Evolutionary conservation across 441 rosid species (phyloP).

Genomic region (Metrosideros polymorpha): DNA sequence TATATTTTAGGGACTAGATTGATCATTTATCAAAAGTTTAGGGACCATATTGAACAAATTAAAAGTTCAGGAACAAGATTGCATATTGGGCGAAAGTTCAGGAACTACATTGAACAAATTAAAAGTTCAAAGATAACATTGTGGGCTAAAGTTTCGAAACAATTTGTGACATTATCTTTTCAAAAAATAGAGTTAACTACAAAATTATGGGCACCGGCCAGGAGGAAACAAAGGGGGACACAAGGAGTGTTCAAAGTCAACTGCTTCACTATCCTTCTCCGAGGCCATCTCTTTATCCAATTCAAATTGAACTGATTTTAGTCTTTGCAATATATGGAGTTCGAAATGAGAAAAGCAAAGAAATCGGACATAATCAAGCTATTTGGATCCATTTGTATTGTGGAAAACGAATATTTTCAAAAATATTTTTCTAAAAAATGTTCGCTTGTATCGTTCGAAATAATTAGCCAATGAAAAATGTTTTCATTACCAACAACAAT

Average conservation of each 20-base stretch:
- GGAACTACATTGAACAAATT: too few species aligned
- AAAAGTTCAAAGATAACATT: too few species aligned
- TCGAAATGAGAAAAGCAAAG: neutral
- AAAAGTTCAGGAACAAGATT: too few species aligned
- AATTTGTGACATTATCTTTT: too few species aligned
- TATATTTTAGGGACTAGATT: too few species aligned
- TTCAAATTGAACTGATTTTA: neutral
- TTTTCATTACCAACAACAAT: neutral
- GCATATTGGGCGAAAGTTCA: too few species aligned
- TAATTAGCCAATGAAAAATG: neutral
- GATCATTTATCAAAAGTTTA: too few species aligned
- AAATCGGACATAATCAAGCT: neutral
- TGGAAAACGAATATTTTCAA: neutral
- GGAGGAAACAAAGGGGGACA: fast-evolving
- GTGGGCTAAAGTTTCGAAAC: too few species aligned
- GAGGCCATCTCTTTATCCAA: neutral
- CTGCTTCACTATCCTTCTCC: neutral
- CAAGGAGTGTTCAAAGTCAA: neutral
- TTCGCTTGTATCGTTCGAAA: neutral
- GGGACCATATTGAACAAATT: too few species aligned
- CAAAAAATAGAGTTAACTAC: neutral
- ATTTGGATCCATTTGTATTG: neutral
- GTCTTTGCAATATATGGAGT: neutral
- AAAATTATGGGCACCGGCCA: fast-evolving
- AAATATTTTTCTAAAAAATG: neutral